phyloP scores from a whole-genome alignment of 2,329 filamentous ascomycete genomes.

The Neonectria hederae region DNA sequence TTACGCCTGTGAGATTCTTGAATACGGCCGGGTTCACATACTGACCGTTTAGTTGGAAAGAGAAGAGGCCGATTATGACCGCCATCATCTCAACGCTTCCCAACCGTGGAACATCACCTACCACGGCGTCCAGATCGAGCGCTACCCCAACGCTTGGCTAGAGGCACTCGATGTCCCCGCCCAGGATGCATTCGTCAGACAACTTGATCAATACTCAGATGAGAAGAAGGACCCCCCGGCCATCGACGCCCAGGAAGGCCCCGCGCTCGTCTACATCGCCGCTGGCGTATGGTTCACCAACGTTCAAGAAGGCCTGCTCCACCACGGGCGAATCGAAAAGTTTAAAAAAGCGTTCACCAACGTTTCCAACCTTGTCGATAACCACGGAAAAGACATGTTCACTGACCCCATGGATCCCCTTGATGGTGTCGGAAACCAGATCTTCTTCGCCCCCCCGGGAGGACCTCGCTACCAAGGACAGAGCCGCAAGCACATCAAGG shows the following conservation, averaged over 20 bases:
- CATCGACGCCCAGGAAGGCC: conserved; percentile 33
- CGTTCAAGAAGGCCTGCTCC: neutral
- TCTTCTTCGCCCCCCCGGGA: conserved; percentile 42
- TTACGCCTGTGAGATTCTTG: neutral
- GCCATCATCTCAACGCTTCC: neutral
- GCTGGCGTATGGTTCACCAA: conserved; percentile 41
- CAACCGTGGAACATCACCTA: conserved; percentile 8
- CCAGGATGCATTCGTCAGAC: conserved; percentile 33
- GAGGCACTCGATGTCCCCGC: conserved; percentile 21
- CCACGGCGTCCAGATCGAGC: conserved; percentile 10
- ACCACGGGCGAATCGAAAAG: conserved; percentile 9
- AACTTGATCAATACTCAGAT: conserved; percentile 35
- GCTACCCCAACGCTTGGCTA: conserved; percentile 10
- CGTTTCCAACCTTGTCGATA: conserved; percentile 31
- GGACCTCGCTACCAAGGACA: conserved; percentile 36
- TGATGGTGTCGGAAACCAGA: conserved; percentile 41
- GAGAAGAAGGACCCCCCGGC: conserved; percentile 26
- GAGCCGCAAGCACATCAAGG: neutral
- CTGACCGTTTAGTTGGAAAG: neutral
- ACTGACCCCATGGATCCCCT: conserved; percentile 36
- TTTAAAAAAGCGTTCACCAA: conserved; percentile 30
- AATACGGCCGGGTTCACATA: neutral
- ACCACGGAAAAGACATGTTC: conserved; percentile 29
- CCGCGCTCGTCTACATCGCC: conserved; percentile 37
- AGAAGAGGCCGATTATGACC: conserved; percentile 3